Evolutionary conservation across 2,329 filamentous ascomycete species (phyloP).

Genomic region (Colletotrichum plurivorum): DNA sequence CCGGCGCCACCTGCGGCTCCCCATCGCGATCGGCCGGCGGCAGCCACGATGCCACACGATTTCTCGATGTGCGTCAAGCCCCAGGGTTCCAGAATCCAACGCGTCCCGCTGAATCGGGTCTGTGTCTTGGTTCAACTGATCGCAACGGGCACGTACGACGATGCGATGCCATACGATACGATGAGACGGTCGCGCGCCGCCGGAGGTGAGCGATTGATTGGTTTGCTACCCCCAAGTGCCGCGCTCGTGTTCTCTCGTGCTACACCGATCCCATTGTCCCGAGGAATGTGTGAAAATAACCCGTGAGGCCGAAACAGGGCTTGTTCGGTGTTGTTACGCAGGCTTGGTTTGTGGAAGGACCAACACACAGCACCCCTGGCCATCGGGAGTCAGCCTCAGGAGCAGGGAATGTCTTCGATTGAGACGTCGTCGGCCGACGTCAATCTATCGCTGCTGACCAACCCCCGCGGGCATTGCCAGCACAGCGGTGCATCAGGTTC

Average conservation of each 20-base stretch:
- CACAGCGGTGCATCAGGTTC: conserved; percentile 6
- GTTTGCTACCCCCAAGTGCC: neutral
- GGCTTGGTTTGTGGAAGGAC: neutral
- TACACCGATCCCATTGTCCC: neutral
- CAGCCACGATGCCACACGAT: conserved; percentile 25
- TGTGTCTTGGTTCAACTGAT: no score
- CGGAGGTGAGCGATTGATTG: no score
- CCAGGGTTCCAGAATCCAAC: conserved; percentile 9
- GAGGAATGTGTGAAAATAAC: no score
- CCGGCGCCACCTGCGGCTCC: neutral
- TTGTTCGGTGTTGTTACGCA: neutral
- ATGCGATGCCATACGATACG: conserved; percentile 6
- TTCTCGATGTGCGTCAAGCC: conserved; percentile 23
- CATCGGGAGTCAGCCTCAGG: neutral
- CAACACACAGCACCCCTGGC: no score
- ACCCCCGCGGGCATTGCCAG: neutral
- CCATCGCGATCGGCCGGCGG: conserved; percentile 17
- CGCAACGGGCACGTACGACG: neutral
- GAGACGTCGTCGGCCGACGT: conserved; percentile 5
- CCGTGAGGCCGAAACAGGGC: neutral
- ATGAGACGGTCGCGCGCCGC: no score
- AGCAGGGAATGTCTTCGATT: conserved; percentile 28
- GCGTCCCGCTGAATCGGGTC: neutral
- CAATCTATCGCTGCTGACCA: conserved; percentile 26
- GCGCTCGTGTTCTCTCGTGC: neutral